Conservation (phyloP, 148 eudicot genomes). For the Dysphania ambrosioides region DNA sequence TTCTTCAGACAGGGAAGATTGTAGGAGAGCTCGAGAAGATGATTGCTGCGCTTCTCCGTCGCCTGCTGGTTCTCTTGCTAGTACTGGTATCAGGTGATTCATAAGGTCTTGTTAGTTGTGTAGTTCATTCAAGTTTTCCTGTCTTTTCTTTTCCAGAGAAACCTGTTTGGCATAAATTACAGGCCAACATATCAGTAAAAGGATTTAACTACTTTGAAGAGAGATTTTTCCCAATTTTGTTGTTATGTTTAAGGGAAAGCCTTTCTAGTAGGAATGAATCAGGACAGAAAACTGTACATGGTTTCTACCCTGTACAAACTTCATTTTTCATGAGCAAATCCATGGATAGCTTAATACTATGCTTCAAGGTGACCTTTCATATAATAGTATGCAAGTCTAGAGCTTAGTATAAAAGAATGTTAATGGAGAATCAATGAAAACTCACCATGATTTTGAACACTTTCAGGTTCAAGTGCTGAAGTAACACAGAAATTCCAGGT, state of each 20-base stretch:
- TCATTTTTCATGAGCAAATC: too few species aligned
- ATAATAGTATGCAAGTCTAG: not conserved
- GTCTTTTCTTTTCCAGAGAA: not conserved
- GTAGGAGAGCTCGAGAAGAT: slow-evolving; percentile 26
- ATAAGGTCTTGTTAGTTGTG: not conserved
- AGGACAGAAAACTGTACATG: not conserved
- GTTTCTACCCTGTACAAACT: not conserved
- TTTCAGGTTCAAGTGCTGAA: slow-evolving; percentile 59
- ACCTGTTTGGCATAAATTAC: not conserved
- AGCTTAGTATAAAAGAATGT: not conserved
- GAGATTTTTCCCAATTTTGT: not conserved
- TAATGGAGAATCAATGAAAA: not conserved
- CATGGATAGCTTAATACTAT: not conserved
- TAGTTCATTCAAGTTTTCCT: not conserved
- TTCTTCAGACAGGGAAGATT: not conserved
- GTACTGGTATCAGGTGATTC: slow-evolving; percentile 55
- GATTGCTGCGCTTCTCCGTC: slow-evolving; percentile 33
- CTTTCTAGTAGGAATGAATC: not conserved
- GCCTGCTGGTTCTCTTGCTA: slow-evolving; percentile 36
- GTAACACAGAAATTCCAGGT: slow-evolving; percentile 33
- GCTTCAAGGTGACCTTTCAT: not conserved
- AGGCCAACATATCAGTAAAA: not conserved
- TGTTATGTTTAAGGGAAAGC: not conserved
- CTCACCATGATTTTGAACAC: slow-evolving; percentile 13
- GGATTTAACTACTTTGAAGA: not conserved